These are phyloP conservation scores for Calophaca sinica DNA, from an alignment of 306 rosid species.

Conservation along the genomic window DNA sequence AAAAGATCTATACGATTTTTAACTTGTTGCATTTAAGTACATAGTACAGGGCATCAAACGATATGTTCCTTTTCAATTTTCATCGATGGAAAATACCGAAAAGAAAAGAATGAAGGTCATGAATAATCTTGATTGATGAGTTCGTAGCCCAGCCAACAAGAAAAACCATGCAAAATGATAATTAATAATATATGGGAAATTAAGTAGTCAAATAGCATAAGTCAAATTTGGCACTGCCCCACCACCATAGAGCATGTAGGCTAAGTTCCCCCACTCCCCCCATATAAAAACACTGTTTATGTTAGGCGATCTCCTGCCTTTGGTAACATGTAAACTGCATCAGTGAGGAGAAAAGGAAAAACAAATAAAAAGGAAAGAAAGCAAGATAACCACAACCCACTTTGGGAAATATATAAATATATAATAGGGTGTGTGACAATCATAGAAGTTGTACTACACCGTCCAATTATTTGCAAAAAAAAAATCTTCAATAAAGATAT, in stretches of 20 bases:
- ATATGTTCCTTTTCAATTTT: conserved; percentile 40
- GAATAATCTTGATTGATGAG: conserved; percentile 33
- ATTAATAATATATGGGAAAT: background rate
- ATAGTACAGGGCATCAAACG: conserved; percentile 24
- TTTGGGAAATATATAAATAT: conserved; percentile 28
- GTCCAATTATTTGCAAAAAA: conserved; percentile 35
- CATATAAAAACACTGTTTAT: conserved; percentile 18
- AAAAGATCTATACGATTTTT: conserved; percentile 26
- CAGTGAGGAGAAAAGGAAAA: conserved; percentile 8
- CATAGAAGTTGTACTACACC: conserved; percentile 5
- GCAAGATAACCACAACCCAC: conserved; percentile 29
- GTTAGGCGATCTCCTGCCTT: conserved; percentile 32
- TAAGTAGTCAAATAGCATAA: conserved; percentile 24
- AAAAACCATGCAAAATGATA: conserved; percentile 37
- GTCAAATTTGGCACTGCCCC: conserved; percentile 48
- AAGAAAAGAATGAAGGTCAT: conserved; percentile 30
- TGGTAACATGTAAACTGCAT: conserved; percentile 35
- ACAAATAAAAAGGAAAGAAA: conserved; percentile 16
- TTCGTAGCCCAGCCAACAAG: conserved; percentile 28
- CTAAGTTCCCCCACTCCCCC: conserved; percentile 12
- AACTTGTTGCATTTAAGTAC: conserved; percentile 40
- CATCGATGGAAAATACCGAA: conserved; percentile 43
- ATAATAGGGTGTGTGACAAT: conserved; percentile 33
- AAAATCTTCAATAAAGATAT: conserved; percentile 14
- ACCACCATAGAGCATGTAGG: conserved; percentile 40